phyloP scores from a whole-genome alignment of 1,139 yeast species.

The Pichia kudriavzevii region DNA sequence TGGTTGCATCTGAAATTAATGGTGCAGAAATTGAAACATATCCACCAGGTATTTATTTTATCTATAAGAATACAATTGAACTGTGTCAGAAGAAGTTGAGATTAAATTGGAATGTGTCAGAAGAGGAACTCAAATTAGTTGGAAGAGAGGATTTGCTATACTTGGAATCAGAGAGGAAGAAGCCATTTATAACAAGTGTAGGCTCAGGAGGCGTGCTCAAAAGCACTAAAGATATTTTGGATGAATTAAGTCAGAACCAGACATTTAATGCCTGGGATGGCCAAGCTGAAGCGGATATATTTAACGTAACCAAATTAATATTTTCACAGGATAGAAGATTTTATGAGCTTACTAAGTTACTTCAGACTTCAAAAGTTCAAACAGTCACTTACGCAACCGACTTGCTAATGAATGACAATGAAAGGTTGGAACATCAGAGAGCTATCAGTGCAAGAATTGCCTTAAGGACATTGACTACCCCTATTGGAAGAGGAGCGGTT shows the following conservation, averaged over 20 bases:
- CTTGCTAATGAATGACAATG: constrained; percentile 43
- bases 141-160: constrained; percentile 58
- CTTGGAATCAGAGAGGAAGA: constrained; percentile 4
- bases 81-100: constrained; percentile 51
- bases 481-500: constrained; percentile 71
- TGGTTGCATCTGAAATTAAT: constrained; percentile 50
- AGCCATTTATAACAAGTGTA: neutral
- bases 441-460: constrained; percentile 59
- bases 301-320: constrained; percentile 59
- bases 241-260: constrained; percentile 31
- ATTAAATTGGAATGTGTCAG: constrained; percentile 35
- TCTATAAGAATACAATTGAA: constrained; percentile 54
- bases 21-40: constrained; percentile 53
- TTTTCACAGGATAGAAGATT: constrained; percentile 76
- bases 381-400: constrained; percentile 27
- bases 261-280: constrained; percentile 56
- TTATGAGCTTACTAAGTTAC: constrained; percentile 62
- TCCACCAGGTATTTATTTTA: constrained; percentile 65
- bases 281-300: constrained; percentile 57
- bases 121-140: constrained; percentile 48
- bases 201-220: constrained; percentile 8
- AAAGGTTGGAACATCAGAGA: constrained; percentile 50
- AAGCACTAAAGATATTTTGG: constrained; percentile 43
- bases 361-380: constrained; percentile 67
- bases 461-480: constrained; percentile 66